phyloP scores from a whole-genome alignment of 345 rosid genomes.

The Arabis alpina region DNA sequence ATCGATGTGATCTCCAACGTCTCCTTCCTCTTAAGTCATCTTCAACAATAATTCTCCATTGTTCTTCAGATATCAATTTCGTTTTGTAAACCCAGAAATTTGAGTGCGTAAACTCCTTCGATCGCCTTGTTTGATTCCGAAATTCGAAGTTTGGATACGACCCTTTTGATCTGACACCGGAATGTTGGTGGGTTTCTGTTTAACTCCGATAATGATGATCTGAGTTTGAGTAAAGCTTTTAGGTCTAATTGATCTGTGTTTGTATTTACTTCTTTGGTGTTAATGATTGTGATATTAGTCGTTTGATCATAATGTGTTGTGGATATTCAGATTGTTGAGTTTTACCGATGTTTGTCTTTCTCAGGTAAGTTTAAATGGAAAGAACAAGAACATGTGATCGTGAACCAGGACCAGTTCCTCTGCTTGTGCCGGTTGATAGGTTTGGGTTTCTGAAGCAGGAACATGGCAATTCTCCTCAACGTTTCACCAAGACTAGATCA shows the following conservation, averaged over 20 bases:
- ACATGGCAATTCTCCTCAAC: conserved; percentile 53
- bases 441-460: conserved; percentile 83
- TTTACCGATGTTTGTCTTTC: conserved; percentile 23
- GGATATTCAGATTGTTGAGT: conserved; percentile 26
- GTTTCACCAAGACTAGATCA: conserved; percentile 56
- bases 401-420: conserved; percentile 71
- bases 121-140: background rate
- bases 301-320: conserved; percentile 43
- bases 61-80: conserved; percentile 27
- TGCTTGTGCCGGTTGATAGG: conserved; percentile 66
- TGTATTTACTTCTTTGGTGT: background rate
- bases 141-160: conserved; percentile 21
- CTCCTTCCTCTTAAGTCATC: conserved; percentile 13
- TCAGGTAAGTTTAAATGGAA: conserved; percentile 63
- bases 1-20: conserved; percentile 43
- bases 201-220: background rate
- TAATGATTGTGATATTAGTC: no score
- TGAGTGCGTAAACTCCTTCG: background rate
- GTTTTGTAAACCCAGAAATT: background rate
- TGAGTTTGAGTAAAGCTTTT: conserved; percentile 12
- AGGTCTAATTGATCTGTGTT: conserved; percentile 17
- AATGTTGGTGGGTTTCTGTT: conserved; percentile 39
- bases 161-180: conserved; percentile 18
- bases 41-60: background rate
- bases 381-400: conserved; percentile 59